These are phyloP conservation scores for Tuber brumale DNA, from an alignment of 495 filamentous ascomycete species.

Conservation along the genomic window DNA sequence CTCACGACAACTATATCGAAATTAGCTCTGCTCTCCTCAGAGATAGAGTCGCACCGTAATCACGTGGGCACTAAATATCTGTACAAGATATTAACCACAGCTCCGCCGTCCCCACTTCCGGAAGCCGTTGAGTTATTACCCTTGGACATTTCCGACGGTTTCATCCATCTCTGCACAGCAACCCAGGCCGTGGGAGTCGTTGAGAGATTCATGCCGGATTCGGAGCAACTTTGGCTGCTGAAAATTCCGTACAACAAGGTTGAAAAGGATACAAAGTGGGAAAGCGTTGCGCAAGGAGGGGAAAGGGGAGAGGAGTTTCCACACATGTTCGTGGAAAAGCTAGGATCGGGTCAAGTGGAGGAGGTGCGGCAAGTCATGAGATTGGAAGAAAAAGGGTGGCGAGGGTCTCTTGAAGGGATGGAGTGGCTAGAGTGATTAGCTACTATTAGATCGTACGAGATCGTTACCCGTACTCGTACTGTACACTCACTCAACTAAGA, in stretches of 20 bases:
- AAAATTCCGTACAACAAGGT: conserved; percentile 16
- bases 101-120: conserved; percentile 15
- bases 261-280: conserved; percentile 15
- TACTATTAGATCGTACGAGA: background rate
- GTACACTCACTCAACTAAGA: background rate
- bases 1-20: conserved; percentile 20
- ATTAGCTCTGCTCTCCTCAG: conserved; percentile 3
- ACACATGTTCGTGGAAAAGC: conserved; percentile 1
- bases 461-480: background rate
- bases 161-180: conserved; percentile 11
- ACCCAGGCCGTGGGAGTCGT: background rate
- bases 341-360: conserved; percentile 10
- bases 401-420: conserved; percentile 15
- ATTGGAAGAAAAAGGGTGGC: conserved; percentile 9
- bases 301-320: conserved; percentile 16
- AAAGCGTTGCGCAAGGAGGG: conserved; percentile 9
- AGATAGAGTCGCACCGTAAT: background rate
- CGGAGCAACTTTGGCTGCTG: conserved; percentile 10
- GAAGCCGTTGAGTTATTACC: conserved; percentile 8
- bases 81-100: conserved; percentile 15
- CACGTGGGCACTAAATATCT: background rate
- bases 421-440: conserved; percentile 11
- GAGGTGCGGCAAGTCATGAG: conserved; percentile 11
- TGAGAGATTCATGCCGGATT: background rate
- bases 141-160: conserved; percentile 10